phyloP scores from a whole-genome alignment of 2,329 filamentous ascomycete species.

The Sordariomycetes sp. region DNA sequence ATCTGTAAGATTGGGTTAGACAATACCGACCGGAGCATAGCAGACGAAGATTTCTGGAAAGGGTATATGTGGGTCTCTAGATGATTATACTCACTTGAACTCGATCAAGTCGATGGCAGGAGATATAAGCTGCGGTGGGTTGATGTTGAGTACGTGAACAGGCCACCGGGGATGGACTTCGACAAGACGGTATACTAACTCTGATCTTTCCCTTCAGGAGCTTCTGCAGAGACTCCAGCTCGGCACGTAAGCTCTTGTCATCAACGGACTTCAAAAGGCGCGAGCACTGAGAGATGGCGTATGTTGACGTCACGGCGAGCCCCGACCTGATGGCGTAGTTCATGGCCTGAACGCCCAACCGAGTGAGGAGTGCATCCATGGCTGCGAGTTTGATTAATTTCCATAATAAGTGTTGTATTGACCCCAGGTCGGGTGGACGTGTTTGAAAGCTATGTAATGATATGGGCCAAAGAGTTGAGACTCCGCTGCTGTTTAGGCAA shows the following conservation, averaged over 20 bases:
- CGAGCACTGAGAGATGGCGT: slow-evolving; percentile 72
- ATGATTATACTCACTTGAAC: slow-evolving; percentile 49
- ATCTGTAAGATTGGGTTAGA: slow-evolving; percentile 18
- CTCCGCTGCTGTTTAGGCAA: background rate
- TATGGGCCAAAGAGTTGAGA: background rate
- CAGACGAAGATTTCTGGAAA: background rate
- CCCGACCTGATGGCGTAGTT: slow-evolving; percentile 87
- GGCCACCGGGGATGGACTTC: slow-evolving; percentile 1
- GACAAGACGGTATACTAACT: background rate
- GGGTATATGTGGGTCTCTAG: background rate
- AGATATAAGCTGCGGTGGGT: slow-evolving; percentile 54
- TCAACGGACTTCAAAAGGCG: slow-evolving; percentile 67
- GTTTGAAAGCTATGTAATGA: background rate
- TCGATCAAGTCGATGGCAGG: slow-evolving; percentile 89
- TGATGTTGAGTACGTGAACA: background rate
- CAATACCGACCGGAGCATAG: background rate
- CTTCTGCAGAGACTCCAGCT: slow-evolving; percentile 59
- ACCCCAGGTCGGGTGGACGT: background rate
- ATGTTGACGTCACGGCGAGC: slow-evolving; percentile 71
- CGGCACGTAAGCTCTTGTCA: slow-evolving; percentile 50
- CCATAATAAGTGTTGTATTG: background rate
- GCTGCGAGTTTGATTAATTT: background rate
- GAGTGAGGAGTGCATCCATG: slow-evolving; percentile 57
- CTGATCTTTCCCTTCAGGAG: slow-evolving; percentile 77
- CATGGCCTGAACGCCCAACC: slow-evolving; percentile 57